Evolutionary conservation across 1,139 yeast species (phyloP), one percentile per base, ranked within the genome.

Genomic region (Pichia inconspicua): DNA sequence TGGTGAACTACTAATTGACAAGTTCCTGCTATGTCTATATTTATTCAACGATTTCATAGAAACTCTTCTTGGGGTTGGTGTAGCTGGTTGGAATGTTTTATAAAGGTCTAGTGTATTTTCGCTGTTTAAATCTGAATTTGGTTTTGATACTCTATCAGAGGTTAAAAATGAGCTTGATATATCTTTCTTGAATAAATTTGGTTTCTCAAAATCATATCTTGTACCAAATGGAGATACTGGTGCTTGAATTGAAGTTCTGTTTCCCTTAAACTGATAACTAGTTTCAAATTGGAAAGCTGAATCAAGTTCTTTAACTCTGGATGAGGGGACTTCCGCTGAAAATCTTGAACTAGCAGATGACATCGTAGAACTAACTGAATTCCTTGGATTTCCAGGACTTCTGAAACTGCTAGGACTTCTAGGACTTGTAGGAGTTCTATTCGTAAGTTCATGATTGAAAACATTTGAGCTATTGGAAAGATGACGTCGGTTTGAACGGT

Each of bases 1-100:
- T n/a, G 42, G 32, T 7, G 27, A 41, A 32, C 44, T 47, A 17
- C 47, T 36, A 6, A 48, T 48, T 10, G 51, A 43, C 14, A 45
- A 28, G 25, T 45, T 49, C 25, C 46, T 27, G 9, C 40, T 34
- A 37, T 46, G 49, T 3, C 36, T 17, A 6, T 37, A 25, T 14
- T 34, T 19, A 36, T 34, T 48, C 6, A 15, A 27, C 4, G 42
- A 17, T 17, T 9, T 6, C 14, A 25, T 15, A 19, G 43, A 45
- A 4, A 31, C 34, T 25, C 28, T 17, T 32, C 42, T 30, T 32
- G 30, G 43, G 30, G n/a, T 7, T 25, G 25, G 40, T 9, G 30
- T 19, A 15, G 14, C 5, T 17, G 37, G 22, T 15, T 8, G 11
- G 5, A 22, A 34, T 15, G 37, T 17, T 34, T 34, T 34, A 22